Base-by-base conservation (phyloP, 2,329 filamentous ascomycete species). In the Alternaria alternata region DNA sequence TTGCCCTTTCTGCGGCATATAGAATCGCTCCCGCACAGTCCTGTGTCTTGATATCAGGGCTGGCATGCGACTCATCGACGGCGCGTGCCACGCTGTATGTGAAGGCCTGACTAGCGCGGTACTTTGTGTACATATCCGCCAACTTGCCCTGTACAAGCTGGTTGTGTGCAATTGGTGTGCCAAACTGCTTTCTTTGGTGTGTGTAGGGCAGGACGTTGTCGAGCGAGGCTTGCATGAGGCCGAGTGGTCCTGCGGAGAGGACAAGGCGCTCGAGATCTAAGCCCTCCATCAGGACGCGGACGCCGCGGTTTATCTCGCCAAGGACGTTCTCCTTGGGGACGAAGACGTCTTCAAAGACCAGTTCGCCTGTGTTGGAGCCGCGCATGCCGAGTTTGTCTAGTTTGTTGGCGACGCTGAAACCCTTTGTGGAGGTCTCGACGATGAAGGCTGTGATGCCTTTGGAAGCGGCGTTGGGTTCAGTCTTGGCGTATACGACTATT, bases 341-440 rank as follows among this genome's bases (percentile, higher is more conserved):
- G 75, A 97, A 97, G 59, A 97, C 93, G 67, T 90, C 85, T 64
- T 97, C 93, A 69, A 98, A 96, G 57, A 94, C 87, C 24, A 98
- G 86, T 80, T 98, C 95, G 71, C 95, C 95, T 0, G 95, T 98
- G 81, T 97, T 97, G 69, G 91, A 95, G 60, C 95, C 95, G 58
- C 95, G 88, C 95, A 99, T 99, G 68, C 95, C 95, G 79, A 99
- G 90, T 82, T 99, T 98, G 84, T 98, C 94, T 18, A 98, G 88
- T 81, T 98, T 98, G 63, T 92, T 86, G 7, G 93, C 89, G 71
- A 93, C 94, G 64, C 88, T 91, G 83, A 97, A 98, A 43, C 95
- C 94, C 38, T 88, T 81, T 9, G 79, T 72, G 9, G 84, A 85
- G 4, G 86, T 88, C 69, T 96, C 90, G 39, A 98, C 91, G 34